Percentiles rank a stretch among this genome's conserved stretches.
These are phyloP conservation scores for Solanum acaule DNA, from an alignment of 257 asterid genomes.

Conservation along the genomic window DNA sequence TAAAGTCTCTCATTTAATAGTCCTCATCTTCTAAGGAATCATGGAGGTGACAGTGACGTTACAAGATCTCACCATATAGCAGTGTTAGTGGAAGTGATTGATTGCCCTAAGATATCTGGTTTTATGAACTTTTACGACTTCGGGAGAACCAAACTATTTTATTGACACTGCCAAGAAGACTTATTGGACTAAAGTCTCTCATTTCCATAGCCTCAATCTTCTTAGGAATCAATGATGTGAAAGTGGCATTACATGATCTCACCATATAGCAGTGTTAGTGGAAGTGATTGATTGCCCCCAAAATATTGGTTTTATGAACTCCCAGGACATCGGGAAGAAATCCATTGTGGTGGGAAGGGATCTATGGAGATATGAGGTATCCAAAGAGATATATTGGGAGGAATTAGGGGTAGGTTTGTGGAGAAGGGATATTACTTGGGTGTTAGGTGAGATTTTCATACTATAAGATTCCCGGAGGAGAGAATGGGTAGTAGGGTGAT, in stretches of 20 bases:
- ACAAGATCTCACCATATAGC: not conserved
- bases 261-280: not conserved
- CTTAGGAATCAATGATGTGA: not conserved
- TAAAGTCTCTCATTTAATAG: not conserved
- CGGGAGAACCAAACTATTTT: not conserved
- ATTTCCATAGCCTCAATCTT: not conserved
- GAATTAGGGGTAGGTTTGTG: not conserved
- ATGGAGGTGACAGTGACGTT: not conserved
- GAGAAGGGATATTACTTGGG: not conserved
- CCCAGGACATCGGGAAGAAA: not conserved
- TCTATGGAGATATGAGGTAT: not conserved
- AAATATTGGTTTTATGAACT: not conserved
- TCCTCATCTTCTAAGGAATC: not conserved
- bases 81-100: not conserved
- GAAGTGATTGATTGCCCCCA: not conserved
- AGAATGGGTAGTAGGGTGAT: not conserved
- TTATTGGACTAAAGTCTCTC: not conserved
- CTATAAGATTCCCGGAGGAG: not conserved
- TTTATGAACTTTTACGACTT: not conserved
- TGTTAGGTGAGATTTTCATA: no score
- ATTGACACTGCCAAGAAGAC: not conserved
- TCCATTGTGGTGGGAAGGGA: not conserved
- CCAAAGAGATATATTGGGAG: not conserved
- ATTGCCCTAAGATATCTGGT: not conserved
- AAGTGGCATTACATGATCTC: not conserved